A percentile compares a stretch with the other conserved stretches of the same genome.
These are phyloP conservation scores for Dactylellina drechsleri DNA, from an alignment of 2,329 filamentous ascomycete genomes.

Conservation along the genomic window DNA sequence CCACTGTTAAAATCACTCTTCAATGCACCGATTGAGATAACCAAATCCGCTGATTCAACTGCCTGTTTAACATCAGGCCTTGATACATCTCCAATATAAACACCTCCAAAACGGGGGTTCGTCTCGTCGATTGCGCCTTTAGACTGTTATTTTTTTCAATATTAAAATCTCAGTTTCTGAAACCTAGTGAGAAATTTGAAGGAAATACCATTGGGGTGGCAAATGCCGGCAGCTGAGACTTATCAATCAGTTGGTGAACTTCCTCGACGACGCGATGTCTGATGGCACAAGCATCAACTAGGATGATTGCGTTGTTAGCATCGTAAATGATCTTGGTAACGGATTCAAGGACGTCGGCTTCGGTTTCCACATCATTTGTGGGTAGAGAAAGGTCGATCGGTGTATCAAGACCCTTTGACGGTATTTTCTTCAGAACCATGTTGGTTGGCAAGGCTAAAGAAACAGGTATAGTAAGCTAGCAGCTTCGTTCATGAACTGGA, in stretches of 20 bases:
- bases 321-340: slow-evolving; percentile 77
- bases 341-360: slow-evolving; percentile 84
- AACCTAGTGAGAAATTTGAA: background rate
- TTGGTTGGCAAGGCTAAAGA: slow-evolving; percentile 77
- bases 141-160: slow-evolving; percentile 23
- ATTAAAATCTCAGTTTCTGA: background rate
- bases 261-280: slow-evolving; percentile 78
- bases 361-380: slow-evolving; percentile 74
- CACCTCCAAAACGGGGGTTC: slow-evolving; percentile 79
- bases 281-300: slow-evolving; percentile 85
- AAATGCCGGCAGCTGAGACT: slow-evolving; percentile 80
- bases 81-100: slow-evolving; percentile 83
- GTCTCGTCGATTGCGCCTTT: slow-evolving; percentile 84
- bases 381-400: slow-evolving; percentile 75
- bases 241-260: slow-evolving; percentile 76
- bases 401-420: slow-evolving; percentile 76
- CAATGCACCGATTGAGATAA: slow-evolving; percentile 75
- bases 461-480: too few species aligned
- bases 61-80: slow-evolving; percentile 71
- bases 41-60: slow-evolving; percentile 75
- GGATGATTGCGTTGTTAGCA: slow-evolving; percentile 78
- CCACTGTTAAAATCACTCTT: slow-evolving; percentile 84
- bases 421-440: slow-evolving; percentile 78
- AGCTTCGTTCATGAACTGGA: too few species aligned
- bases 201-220: slow-evolving; percentile 81